Base-by-base conservation (phyloP, 345 rosid species). In the Eucalyptus erythrocorys region DNA sequence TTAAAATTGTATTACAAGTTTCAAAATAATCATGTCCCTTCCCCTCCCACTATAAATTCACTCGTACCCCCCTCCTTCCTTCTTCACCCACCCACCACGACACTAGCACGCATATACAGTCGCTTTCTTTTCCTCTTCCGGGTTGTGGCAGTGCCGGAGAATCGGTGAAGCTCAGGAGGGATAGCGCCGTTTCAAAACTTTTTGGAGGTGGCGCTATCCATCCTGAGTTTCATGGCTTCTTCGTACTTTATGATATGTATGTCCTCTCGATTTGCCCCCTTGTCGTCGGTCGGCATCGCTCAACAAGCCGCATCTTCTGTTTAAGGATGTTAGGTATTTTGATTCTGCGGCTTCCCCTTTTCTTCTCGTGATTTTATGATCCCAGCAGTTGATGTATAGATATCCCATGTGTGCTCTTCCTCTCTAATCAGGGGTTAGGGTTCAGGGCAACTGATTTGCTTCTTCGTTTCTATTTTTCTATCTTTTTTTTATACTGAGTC, bases 151-250 rank as follows among this genome's bases (percentile, higher is more conserved):
- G 86, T 51, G 86, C 80, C 55, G 90, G 89, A 91, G 93, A 91
- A 89, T 91, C 96, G 89, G 91, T 93, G 86, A 95, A 95, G 95
- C 96, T 95, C 96, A 95, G 96, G 96, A 95, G 95, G 95, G 96
- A 95, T 95, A 95, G 96, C 95, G 96, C 96, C 96, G 85, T 34
- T 88, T 43, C 42, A 76, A 37, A 76, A 15, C 30, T 6, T 71
- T 17, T 76, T 16, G 59, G 27, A 37, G 68, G 49, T 86, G 95
- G 94, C 96, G 96, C 96, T 95, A 94, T 95, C 96, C 49, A 94
- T 95, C 96, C 95, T 95, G 96, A 94, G 96, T 90, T 94, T 91
- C 88, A 93, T 71, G 91, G 95, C 40, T 90, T 94, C 94, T 92
- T 89, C 95, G 85, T 64, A 51, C 88, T 48, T 71, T 7, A 45